phyloP scores from a whole-genome alignment of 352 stramenopile species.

The Pythium aquatile region DNA sequence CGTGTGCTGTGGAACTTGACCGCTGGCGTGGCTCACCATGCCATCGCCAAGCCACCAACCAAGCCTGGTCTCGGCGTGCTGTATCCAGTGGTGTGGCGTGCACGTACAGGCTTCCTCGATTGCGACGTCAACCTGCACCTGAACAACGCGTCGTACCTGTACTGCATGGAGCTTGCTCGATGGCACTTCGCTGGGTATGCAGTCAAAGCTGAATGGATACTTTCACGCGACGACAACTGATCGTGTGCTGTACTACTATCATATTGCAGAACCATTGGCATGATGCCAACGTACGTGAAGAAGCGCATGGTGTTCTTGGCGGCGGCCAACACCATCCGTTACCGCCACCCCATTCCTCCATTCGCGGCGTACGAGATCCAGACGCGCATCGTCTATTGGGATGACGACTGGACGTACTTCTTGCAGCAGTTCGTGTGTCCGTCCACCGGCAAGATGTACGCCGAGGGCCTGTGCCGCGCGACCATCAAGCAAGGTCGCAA shows the following conservation, averaged over 20 bases:
- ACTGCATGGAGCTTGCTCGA: constrained; percentile 77
- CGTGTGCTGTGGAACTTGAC: constrained; percentile 65
- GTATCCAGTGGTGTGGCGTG: constrained; percentile 62
- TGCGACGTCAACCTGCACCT: constrained; percentile 81
- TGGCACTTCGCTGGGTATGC: constrained; percentile 58
- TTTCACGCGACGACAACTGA: neutral
- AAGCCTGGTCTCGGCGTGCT: constrained; percentile 47
- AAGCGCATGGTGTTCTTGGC: constrained; percentile 54
- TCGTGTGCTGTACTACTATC: neutral
- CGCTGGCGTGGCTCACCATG: constrained; percentile 43
- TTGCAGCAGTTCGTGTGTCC: constrained; percentile 31
- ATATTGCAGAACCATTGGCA: constrained; percentile 27
- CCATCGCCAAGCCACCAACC: constrained; percentile 40
- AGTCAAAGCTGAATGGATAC: neutral
- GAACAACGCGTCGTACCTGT: constrained; percentile 81
- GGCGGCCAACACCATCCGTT: constrained; percentile 41
- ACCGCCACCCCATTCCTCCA: constrained; percentile 26
- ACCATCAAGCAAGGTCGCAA: constrained; percentile 24
- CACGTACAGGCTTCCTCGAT: constrained; percentile 58
- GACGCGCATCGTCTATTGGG: constrained; percentile 30
- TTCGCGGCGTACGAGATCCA: constrained; percentile 32
- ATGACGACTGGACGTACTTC: constrained; percentile 34
- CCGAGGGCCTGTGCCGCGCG: constrained; percentile 28
- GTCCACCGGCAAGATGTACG: constrained; percentile 28
- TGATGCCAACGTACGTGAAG: constrained; percentile 52